These are phyloP conservation scores for Cercospora zeae-maydis DNA, from an alignment of 2,329 filamentous ascomycete genomes.

Conservation along the genomic window DNA sequence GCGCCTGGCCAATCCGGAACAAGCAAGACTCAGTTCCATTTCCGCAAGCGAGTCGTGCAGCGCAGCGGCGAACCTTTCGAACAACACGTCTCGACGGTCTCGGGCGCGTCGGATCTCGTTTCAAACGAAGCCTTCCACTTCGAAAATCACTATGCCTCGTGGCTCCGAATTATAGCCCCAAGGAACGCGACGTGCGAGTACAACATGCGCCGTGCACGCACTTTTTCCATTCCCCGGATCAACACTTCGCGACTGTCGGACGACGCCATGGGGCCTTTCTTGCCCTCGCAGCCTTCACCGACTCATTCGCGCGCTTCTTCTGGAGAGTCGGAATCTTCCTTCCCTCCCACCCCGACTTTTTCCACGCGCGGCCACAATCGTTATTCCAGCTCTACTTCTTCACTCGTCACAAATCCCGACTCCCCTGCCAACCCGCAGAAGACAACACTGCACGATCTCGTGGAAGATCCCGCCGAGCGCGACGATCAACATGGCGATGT, in stretches of 20 bases:
- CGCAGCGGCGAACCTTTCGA: slow-evolving; percentile 9
- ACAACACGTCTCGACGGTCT: neutral
- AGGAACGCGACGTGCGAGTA: slow-evolving; percentile 12
- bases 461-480: slow-evolving; percentile 74
- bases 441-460: slow-evolving; percentile 73
- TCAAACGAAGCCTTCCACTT: slow-evolving; percentile 19
- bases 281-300: slow-evolving; percentile 23
- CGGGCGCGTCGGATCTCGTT: slow-evolving; percentile 24
- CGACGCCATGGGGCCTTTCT: slow-evolving; percentile 22
- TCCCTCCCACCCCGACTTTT: slow-evolving; percentile 69
- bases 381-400: slow-evolving; percentile 73
- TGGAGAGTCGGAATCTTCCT: slow-evolving; percentile 59
- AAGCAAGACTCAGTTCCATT: neutral
- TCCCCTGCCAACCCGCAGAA: slow-evolving; percentile 49
- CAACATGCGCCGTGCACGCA: slow-evolving; percentile 33
- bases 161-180: slow-evolving; percentile 20
- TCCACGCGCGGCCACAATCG: slow-evolving; percentile 60
- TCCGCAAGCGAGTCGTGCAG: slow-evolving; percentile 22
- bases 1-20: neutral
- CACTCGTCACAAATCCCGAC: slow-evolving; percentile 63
- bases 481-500: slow-evolving; percentile 53
- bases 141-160: slow-evolving; percentile 24
- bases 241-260: slow-evolving; percentile 20
- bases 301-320: slow-evolving; percentile 39
- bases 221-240: slow-evolving; percentile 29